Evolutionary conservation across 495 filamentous ascomycete genomes (phyloP).

Genomic region (Penicillium silybi): DNA sequence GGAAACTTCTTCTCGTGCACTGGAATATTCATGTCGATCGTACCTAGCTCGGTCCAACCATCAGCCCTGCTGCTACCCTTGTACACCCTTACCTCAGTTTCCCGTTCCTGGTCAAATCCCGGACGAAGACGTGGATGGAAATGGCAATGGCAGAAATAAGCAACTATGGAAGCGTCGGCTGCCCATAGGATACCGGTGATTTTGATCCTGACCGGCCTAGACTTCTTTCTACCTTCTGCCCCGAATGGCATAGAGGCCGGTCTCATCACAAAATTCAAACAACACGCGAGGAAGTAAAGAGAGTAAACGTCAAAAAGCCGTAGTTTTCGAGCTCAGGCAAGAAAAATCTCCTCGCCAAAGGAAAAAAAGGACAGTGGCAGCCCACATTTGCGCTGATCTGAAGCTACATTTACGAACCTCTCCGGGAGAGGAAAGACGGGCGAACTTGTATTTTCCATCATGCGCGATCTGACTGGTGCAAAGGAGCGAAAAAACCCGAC

Average conservation of each 20-base stretch:
- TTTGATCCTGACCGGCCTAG: slow-evolving; percentile 27
- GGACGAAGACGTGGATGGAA: not conserved
- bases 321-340: slow-evolving; percentile 4
- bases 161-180: not conserved
- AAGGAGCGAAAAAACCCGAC: slow-evolving; percentile 7
- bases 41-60: slow-evolving; percentile 22
- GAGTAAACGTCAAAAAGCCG: not conserved
- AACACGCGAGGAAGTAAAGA: not conserved
- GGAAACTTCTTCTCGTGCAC: not conserved
- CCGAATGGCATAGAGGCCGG: slow-evolving; percentile 9
- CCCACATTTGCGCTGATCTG: slow-evolving; percentile 13
- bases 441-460: slow-evolving; percentile 10
- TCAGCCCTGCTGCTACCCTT: slow-evolving; percentile 6
- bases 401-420: slow-evolving; percentile 1
- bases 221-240: slow-evolving; percentile 22
- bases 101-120: slow-evolving; percentile 15
- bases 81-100: slow-evolving; percentile 3
- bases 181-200: slow-evolving; percentile 12
- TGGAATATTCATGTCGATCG: slow-evolving; percentile 11
- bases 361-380: slow-evolving; percentile 15
- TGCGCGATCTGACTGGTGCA: slow-evolving; percentile 18
- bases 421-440: slow-evolving; percentile 2
- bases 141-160: not conserved
- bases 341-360: not conserved
- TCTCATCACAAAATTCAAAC: slow-evolving; percentile 1